Evolutionary conservation across 345 rosid species (phyloP), one percentile per base, ranked within the genome.

Genomic region (Microthlaspi erraticum): DNA sequence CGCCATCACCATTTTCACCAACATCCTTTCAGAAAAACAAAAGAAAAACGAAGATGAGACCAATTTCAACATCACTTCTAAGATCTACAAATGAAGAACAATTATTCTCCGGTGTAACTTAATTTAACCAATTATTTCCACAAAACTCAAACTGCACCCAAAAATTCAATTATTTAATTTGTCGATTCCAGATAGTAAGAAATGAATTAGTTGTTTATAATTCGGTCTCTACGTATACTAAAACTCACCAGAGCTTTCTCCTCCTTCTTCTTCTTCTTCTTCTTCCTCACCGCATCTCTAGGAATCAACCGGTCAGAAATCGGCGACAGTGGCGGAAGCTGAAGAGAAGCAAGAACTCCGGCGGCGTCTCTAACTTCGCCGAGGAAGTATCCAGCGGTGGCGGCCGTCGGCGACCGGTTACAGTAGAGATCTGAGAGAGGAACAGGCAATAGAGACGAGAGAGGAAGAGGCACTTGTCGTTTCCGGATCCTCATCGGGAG

Each of bases 401-500:
- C 41, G 63, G 72, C 41, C 59, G 78, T 67, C 72, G 88, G 88
- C 54, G 82, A 55, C 20, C 71, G 70, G 83, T 64, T 70, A 32
- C 59, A 78, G 81, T 79, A 80, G 90, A 86, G 94, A 91, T 89
- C 96, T 86, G 94, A 83, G 52, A 88, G 76, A 60, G 91, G 91
- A 6, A 87, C 79, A 29, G 96, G 98, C 29, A 90, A 86, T 8
- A 88, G 84, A 48, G 93, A 84, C 3, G 97, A 86, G 16, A 91
- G 83, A 34, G 98, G 88, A 18, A 89, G 81, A 32, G 88, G 95
- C 13, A 73, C 85, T 77, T 80, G 83, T 73, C 97, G 85, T 67
- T 91, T 89, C 66, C 99, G 85, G 90, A 94, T 94, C 86, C 99
- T 94, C 99, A 94, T 94, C 72, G 59, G 2, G 7, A 44, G 32